These are phyloP conservation scores for Camellia oleifera DNA, from an alignment of 179 eudicot species.

Conservation along the genomic window DNA sequence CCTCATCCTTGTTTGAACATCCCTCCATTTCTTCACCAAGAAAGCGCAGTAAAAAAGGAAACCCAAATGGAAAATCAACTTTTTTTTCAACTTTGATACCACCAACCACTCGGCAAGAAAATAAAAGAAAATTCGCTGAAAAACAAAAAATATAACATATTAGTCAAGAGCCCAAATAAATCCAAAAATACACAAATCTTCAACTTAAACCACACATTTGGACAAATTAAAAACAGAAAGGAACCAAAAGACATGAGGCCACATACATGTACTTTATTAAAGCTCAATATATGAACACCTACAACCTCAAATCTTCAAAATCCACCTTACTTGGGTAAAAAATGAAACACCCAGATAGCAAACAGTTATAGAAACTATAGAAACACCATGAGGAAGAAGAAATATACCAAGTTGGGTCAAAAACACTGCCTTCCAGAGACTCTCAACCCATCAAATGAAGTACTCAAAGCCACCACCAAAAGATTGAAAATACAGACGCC, in stretches of 20 bases:
- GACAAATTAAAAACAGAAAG: no score
- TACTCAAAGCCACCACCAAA: no score
- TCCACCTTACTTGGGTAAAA: neutral
- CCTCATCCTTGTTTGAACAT: slow-evolving; percentile 15
- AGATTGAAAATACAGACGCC: no score
- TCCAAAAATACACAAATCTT: neutral
- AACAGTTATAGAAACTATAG: neutral
- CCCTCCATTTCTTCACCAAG: slow-evolving; percentile 21
- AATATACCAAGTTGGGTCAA: no score
- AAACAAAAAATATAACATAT: neutral
- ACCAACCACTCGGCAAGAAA: slow-evolving; percentile 4
- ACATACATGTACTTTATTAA: no score
- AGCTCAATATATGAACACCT: slow-evolving; percentile 21
- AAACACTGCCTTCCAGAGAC: no score
- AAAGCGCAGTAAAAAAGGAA: neutral
- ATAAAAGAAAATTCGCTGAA: slow-evolving; percentile 14
- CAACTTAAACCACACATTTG: neutral
- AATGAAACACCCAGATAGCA: neutral
- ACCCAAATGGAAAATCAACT: slow-evolving; percentile 17
- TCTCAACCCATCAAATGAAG: no score
- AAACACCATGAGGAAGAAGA: neutral
- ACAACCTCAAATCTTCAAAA: slow-evolving; percentile 30
- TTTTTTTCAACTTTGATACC: neutral
- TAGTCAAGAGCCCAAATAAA: neutral
- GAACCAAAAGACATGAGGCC: no score